Base-by-base conservation (phyloP, 1,284 basidiomycete species). In the Vanrija sp. region DNA sequence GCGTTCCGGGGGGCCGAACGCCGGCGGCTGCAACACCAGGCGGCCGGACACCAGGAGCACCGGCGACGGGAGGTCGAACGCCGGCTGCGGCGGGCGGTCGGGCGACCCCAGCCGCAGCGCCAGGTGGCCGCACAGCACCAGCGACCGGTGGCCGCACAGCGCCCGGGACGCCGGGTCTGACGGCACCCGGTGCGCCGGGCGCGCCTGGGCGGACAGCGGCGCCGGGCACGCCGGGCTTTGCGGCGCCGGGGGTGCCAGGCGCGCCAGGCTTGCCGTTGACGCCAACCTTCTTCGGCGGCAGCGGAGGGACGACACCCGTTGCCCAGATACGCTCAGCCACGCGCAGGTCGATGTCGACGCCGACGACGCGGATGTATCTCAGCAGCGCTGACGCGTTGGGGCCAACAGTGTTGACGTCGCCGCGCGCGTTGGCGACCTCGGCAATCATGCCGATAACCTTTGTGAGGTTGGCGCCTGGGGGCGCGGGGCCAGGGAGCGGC, bases 381-480 rank as follows among this genome's bases (percentile, higher is more conserved):
- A 75, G 52, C n/a, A 75, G 54, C 3, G 70, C 69, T 19, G 53
- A 56, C 10, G 71, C 73, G 53, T 75, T 67, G 1, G 69, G 70
- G 5, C 73, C 73, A 47, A 75, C 71, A 3, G 65, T 69, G 50
- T 72, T 73, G 39, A 75, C 71, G 51, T 75, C 69, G 7, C 70
- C 68, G 38, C 71, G 67, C n/a, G 65, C 71, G 38, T 71, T 68
- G 29, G 73, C 69, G 10, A 73, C 73, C 44, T 69, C 69, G 2
- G 73, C 73, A 45, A 75, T 75, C 67, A 72, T 70, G 26, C 64
- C 62, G 51, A 75, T 73, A 42, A 75, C 72, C 52, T 71, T 69
- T 10, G 67, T 69, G 47, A 75, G 58, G 47, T 64, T 69, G 10
- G 71, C 72, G 40, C 71, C 70, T 9, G 73, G 70, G 3, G 71